phyloP scores from a whole-genome alignment of 176 grass and related monocot species.

The Sorghum bicolor region DNA sequence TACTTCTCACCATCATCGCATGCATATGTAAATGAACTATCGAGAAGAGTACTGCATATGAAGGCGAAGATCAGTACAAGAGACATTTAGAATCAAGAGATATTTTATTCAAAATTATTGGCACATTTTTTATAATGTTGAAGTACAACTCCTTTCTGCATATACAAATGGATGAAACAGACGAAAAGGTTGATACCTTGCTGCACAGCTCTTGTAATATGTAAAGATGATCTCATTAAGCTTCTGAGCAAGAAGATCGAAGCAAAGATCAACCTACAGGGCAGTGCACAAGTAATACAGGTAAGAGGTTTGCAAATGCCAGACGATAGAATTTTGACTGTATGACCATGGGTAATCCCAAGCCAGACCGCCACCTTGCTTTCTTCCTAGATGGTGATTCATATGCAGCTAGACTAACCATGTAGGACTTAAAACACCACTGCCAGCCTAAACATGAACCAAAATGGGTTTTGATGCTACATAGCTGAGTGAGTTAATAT shows the following conservation, averaged over 20 bases:
- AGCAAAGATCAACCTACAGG: conserved; percentile 92
- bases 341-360: conserved; percentile 15
- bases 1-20: conserved; percentile 91
- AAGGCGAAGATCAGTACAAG: conserved; percentile 25
- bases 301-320: conserved; percentile 27
- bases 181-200: conserved; percentile 60
- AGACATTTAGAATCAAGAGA: not conserved
- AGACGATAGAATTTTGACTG: conserved; percentile 11
- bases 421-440: not conserved
- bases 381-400: conserved; percentile 6
- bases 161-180: conserved; percentile 3
- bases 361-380: not conserved
- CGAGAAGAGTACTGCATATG: conserved; percentile 79
- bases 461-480: not conserved
- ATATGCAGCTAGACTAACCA: conserved; percentile 33
- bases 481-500: not conserved
- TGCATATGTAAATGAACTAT: conserved; percentile 85
- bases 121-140: not conserved
- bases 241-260: conserved; percentile 96
- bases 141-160: not conserved
- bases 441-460: not conserved
- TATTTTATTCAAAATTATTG: not conserved
- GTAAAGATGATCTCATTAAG: conserved; percentile 96
- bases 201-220: conserved; percentile 93
- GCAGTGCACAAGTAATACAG: conserved; percentile 3